Conservation (phyloP, 2,329 filamentous ascomycete genomes). For the Neoarthrinium moseri region DNA sequence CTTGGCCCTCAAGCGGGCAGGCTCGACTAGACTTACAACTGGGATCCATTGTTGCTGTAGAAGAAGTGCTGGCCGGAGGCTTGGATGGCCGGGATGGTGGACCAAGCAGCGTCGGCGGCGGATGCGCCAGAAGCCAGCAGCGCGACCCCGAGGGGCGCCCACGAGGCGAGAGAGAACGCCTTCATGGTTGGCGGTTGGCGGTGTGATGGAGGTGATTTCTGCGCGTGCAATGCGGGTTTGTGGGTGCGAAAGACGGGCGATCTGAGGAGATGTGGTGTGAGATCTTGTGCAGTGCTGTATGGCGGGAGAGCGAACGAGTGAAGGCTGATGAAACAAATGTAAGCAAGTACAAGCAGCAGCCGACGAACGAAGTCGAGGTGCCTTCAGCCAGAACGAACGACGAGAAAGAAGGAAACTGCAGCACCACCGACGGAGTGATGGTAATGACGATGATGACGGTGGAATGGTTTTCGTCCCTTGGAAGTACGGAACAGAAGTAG, state of each 20-base stretch:
- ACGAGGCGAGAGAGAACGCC: conserved; percentile 21
- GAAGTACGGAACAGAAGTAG: too few relatives aligned
- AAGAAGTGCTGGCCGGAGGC: conserved; percentile 32
- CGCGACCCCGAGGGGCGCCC: conserved; percentile 20
- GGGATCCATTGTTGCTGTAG: conserved; percentile 58
- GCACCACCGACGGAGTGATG: too few relatives aligned
- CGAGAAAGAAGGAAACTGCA: too few relatives aligned
- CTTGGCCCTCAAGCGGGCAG: not conserved
- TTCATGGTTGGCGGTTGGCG: conserved; percentile 19
- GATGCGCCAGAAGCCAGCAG: conserved; percentile 22
- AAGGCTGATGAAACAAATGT: not conserved
- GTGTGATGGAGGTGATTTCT: not conserved
- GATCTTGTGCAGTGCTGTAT: too few relatives aligned
- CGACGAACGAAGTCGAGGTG: not conserved
- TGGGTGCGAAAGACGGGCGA: conserved; percentile 5
- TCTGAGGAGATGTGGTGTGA: not conserved
- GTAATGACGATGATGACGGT: too few relatives aligned
- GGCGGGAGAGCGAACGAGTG: too few relatives aligned
- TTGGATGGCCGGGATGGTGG: conserved; percentile 28
- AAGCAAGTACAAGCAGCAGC: not conserved
- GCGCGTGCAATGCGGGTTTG: not conserved
- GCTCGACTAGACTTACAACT: conserved; percentile 53
- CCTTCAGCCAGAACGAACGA: too few relatives aligned
- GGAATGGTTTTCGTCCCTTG: too few relatives aligned
- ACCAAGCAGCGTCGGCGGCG: conserved; percentile 24